These are phyloP conservation scores for Yarrowia sp. DNA, from an alignment of 805 yeast species.

Conservation along the genomic window DNA sequence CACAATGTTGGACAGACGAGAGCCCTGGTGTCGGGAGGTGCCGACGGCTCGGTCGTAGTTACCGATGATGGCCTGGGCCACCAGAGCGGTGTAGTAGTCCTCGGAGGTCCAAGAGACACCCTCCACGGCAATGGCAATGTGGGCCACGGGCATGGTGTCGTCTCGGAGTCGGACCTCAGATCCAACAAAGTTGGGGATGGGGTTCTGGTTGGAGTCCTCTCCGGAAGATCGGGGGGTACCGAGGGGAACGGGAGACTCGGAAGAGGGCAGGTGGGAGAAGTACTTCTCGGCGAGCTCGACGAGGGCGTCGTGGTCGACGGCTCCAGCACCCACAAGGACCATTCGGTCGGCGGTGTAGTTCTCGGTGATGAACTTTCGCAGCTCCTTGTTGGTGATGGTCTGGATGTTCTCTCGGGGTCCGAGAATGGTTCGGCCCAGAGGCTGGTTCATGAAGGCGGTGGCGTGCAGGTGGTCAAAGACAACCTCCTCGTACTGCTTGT, in stretches of 20 bases:
- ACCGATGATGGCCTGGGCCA: constrained; percentile 94
- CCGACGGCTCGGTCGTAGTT: constrained; percentile 96
- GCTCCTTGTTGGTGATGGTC: constrained; percentile 70
- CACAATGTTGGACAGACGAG: constrained; percentile 70
- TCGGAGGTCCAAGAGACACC: constrained; percentile 97
- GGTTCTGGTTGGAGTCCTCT: constrained; percentile 58
- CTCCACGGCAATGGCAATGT: constrained; percentile 92
- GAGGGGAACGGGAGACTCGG: constrained; percentile 57
- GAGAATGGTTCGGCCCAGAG: constrained; percentile 91
- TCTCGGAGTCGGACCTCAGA: constrained; percentile 85
- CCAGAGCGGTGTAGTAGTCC: constrained; percentile 91
- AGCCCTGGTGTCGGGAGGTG: constrained; percentile 76
- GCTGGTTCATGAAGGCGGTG: constrained; percentile 83
- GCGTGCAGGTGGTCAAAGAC: constrained; percentile 96
- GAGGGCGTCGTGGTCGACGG: constrained; percentile 81
- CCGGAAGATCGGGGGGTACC: constrained; percentile 63
- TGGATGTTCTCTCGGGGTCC: constrained; percentile 90
- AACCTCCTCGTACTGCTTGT: constrained; percentile 97
- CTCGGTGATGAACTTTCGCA: constrained; percentile 71
- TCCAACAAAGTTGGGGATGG: constrained; percentile 75
- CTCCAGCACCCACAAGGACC: constrained; percentile 96
- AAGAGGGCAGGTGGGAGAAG: constrained; percentile 52
- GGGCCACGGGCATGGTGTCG: constrained; percentile 78
- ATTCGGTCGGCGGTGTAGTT: constrained; percentile 95
- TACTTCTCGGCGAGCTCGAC: constrained; percentile 70